Evolutionary conservation across 2,329 filamentous ascomycete species (phyloP).

Genomic region (Cladophialophora psammophila): DNA sequence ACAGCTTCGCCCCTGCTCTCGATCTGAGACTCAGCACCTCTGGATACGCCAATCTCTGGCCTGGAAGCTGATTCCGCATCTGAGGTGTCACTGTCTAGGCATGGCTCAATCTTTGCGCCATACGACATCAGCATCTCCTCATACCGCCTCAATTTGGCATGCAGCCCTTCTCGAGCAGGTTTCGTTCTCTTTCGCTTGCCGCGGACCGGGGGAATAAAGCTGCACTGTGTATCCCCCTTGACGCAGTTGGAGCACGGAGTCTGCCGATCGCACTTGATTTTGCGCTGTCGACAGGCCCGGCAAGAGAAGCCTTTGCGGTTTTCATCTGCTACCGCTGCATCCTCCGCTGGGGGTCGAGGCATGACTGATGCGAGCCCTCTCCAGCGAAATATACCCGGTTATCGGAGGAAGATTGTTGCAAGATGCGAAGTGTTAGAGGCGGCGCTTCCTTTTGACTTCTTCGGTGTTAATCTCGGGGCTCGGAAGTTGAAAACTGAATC

Average conservation of each 20-base stretch:
- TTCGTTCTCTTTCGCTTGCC: constrained; percentile 3
- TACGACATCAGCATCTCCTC: not conserved
- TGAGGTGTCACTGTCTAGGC: not conserved
- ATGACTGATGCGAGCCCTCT: not conserved
- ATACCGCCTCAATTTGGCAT: not conserved
- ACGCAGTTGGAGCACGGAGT: constrained; percentile 6
- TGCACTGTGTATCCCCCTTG: constrained; percentile 44
- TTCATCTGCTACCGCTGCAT: not conserved
- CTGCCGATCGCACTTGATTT: constrained; percentile 5
- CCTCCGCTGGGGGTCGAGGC: not conserved
- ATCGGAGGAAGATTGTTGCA: not conserved
- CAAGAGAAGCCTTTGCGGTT: not conserved
- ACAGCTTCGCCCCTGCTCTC: not conserved
- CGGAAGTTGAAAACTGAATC: not conserved
- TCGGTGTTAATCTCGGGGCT: not conserved
- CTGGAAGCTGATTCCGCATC: not conserved
- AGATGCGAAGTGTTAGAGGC: not conserved
- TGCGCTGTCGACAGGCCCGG: not conserved
- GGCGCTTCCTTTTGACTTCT: not conserved
- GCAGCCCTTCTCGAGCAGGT: not conserved
- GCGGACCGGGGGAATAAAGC: not conserved
- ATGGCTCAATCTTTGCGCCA: constrained; percentile 1
- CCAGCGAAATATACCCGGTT: not conserved
- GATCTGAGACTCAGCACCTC: not conserved
- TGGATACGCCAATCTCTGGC: not conserved